Evolutionary conservation across 768 basidiomycete genomes (phyloP).

Genomic region (Kondoa malvinella): DNA sequence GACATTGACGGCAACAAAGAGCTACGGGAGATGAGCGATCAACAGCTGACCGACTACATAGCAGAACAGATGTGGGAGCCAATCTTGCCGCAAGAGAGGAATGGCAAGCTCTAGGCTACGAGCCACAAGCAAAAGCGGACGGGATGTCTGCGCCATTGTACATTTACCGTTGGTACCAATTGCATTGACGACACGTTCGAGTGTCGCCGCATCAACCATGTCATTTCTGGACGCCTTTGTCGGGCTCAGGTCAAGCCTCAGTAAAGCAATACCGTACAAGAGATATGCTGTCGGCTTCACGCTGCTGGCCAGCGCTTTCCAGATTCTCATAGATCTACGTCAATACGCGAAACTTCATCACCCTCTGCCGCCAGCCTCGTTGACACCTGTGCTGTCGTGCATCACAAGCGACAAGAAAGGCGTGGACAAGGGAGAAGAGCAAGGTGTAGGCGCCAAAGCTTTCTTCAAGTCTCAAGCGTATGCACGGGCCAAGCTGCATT

Average conservation of each 20-base stretch:
- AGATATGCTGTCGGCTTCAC: not conserved
- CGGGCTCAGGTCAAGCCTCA: not conserved
- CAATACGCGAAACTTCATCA: not conserved
- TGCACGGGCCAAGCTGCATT: conserved; percentile 75
- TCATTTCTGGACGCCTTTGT: not conserved
- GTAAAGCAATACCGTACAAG: not conserved
- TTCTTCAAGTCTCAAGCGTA: conserved; percentile 85
- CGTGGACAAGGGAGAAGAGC: conserved; percentile 32
- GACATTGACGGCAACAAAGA: conserved; percentile 23
- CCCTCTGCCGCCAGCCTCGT: not conserved
- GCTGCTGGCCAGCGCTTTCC: not conserved
- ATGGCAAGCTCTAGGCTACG: conserved; percentile 13
- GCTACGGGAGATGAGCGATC: conserved; percentile 17
- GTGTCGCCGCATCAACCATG: too few relatives aligned
- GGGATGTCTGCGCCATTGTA: too few relatives aligned
- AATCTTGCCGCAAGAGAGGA: not conserved
- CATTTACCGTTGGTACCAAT: too few relatives aligned
- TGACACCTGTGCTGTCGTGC: not conserved
- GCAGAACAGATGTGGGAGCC: conserved; percentile 23
- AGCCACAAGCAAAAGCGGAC: too few relatives aligned
- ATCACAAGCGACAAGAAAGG: not conserved
- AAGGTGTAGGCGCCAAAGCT: conserved; percentile 24
- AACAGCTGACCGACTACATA: conserved; percentile 21
- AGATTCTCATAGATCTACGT: not conserved
- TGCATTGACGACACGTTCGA: too few relatives aligned